Base-by-base conservation (phyloP, 352 stramenopile species). In the Pythium angustatum region DNA sequence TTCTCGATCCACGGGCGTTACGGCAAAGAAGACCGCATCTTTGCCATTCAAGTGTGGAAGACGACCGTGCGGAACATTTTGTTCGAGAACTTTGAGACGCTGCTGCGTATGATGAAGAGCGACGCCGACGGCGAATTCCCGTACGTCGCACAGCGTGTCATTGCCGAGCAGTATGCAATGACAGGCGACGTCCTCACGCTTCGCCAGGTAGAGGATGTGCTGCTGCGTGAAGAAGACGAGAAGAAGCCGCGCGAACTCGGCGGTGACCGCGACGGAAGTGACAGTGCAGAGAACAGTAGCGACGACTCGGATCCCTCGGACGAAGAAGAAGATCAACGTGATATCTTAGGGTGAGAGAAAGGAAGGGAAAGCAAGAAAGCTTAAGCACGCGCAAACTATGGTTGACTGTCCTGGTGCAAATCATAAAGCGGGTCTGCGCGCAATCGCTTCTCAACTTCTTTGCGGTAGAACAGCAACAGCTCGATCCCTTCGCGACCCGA, bases 401-500 rank as follows among this genome's bases (percentile, higher is more conserved):
- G 22, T 24, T 59, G 40, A 5, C n/a, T 41, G 27, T 67, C 58
- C 41, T 67, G 65, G 5, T 62, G 57, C 2, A 67, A 30, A 9
- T 26, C 47, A 44, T 77, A 73, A 14, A 71, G 53, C 6, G 73
- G 58, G 41, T 79, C 71, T 9, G 55, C 51, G 44, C 70, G 69
- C 10, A 83, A 68, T 47, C 78, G 76, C 50, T 84, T 87, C 47
- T 85, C 79, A 27, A 90, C 79, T 58, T 90, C 81, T 47, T 72
- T 73, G 36, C 81, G 72, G 43, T 88, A 90, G 58, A 84, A 82
- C 21, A 90, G 62, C 50, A 90, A 51, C 36, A 72, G 74, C 44
- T 90, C 79, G 62, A 88, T 84, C 14, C 67, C 76, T 21, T 90
- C 81, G 50, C 64, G 72, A 5, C 63, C 50, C 17, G 59, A 73